Evolutionary conservation across 495 filamentous ascomycete genomes (phyloP).

Genomic region (Podospora pseudocomata): DNA sequence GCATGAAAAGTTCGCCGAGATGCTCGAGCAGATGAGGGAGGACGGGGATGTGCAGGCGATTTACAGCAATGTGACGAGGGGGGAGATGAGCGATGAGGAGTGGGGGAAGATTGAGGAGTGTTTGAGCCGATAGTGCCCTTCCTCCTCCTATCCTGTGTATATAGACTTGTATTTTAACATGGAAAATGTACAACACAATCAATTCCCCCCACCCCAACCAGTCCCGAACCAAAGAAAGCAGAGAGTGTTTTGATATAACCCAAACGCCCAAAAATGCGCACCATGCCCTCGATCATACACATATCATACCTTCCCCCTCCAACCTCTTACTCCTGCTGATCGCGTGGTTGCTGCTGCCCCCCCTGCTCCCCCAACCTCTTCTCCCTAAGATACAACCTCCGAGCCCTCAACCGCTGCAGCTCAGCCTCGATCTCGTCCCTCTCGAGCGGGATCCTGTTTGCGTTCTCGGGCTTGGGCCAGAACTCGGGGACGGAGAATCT

Average conservation of each 20-base stretch:
- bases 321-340: not conserved
- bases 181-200: not conserved
- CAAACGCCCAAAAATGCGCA: not conserved
- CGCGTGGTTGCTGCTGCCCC: constrained; percentile 28
- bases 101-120: constrained; percentile 42
- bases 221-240: not conserved
- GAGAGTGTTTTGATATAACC: not conserved
- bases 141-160: not conserved
- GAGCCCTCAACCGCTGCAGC: constrained; percentile 65
- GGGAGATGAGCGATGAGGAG: constrained; percentile 40
- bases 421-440: constrained; percentile 80
- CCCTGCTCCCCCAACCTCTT: constrained; percentile 55
- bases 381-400: constrained; percentile 57
- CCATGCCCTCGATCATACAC: not conserved
- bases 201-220: not conserved
- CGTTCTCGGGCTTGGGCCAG: constrained; percentile 85
- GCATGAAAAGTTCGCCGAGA: constrained; percentile 50
- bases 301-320: not conserved
- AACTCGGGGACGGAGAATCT: constrained; percentile 85
- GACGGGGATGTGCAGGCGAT: constrained; percentile 64
- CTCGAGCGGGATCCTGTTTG: constrained; percentile 84
- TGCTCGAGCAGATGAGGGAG: constrained; percentile 54
- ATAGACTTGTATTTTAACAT: not conserved
- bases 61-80: constrained; percentile 58
- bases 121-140: not conserved